Evolutionary conservation across 116 monocot genomes (phyloP).

Genomic region (Thalassia testudinum): DNA sequence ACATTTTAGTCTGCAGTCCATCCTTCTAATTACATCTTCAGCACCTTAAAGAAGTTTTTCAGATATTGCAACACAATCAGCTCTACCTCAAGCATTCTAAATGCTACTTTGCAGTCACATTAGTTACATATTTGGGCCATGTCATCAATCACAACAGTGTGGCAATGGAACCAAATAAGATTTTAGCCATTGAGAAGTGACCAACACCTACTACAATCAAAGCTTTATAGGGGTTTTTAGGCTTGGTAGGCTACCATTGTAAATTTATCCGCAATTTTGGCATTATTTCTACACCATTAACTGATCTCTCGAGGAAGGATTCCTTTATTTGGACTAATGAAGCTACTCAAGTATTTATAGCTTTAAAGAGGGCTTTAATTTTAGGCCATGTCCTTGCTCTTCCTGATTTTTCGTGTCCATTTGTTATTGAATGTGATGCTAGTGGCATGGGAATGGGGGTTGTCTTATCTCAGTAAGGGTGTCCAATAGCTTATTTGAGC

Average conservation of each 20-base stretch:
- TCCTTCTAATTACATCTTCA: background rate
- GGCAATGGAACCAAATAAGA: background rate
- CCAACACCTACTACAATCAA: background rate
- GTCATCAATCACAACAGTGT: background rate
- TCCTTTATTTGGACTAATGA: background rate
- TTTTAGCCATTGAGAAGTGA: background rate
- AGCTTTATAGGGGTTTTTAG: background rate
- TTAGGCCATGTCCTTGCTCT: background rate
- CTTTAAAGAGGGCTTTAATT: background rate
- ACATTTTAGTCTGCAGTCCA: background rate
- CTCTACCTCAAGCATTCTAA: background rate
- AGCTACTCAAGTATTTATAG: background rate
- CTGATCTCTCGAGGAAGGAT: background rate
- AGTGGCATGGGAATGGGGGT: background rate
- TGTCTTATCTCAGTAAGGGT: background rate
- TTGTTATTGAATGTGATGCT: background rate
- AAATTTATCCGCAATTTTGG: background rate
- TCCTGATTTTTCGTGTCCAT: slow-evolving; percentile 2
- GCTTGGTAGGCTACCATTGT: background rate
- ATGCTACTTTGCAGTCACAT: background rate
- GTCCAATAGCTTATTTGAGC: background rate
- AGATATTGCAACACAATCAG: background rate
- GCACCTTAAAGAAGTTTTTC: background rate
- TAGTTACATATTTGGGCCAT: background rate
- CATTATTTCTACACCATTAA: background rate